Base-by-base conservation (phyloP, 2,329 filamentous ascomycete species). In the Pseudofabraea citricarpa region DNA sequence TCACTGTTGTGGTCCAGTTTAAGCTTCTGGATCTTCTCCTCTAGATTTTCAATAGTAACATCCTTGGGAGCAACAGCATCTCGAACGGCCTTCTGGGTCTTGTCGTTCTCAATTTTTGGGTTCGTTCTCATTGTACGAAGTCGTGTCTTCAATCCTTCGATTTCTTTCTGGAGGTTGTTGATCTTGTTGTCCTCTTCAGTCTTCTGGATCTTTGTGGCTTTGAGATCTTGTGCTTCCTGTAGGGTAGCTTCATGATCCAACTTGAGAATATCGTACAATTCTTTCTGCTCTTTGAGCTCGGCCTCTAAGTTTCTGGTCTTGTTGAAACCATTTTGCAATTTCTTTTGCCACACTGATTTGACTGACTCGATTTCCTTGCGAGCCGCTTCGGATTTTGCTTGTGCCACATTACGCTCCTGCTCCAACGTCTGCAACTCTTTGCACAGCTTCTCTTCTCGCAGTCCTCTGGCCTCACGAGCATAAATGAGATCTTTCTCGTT, bases 361-460 rank as follows among this genome's bases (percentile, higher is more conserved):
- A 22, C 36, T 13, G 8, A 5, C 3, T 44, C 43, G 12, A 32
- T n/a, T 13, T 41, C 31, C 23, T 36, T 40, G 10, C 23, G 22
- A 23, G 38, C 21, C 6, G 21, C 20, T 29, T 45, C 43, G 12
- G 27, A 22, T 9, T 41, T 19, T 10, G 13, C 23, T 19, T 31
- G 15, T 4, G 18, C 7, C 13, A 23, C 8, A n/a, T 21, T 13
- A 9, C 36, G 29, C 13, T 45, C n/a, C 12, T 29, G 16, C 15
- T 40, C 37, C 4, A 40, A 15, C 22, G 24, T 19, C 16, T 36
- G 18, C 15, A 26, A 36, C 6, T 18, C 13, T 21, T 32, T 41
- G 36, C 19, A 26, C 16, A 41, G 18, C 10, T 38, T 45, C 20
- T 45, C 37, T 31, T 45, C 43, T 5, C 31, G 43, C 10, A 24